phyloP scores from a whole-genome alignment of 495 filamentous ascomycete genomes.

The Aspergillus heteromorphus region DNA sequence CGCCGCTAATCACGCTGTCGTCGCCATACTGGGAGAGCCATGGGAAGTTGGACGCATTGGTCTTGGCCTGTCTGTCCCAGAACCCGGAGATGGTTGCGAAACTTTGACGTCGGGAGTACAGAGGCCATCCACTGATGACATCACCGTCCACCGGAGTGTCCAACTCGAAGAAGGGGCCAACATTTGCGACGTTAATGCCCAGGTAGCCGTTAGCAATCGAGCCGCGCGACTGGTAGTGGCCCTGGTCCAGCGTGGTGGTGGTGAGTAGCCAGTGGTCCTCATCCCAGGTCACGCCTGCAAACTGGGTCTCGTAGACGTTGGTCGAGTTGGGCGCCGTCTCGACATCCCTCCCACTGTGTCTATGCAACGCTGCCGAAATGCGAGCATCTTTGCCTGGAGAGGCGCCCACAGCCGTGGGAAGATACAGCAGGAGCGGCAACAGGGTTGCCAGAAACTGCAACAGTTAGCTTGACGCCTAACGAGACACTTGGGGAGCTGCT shows the following conservation, averaged over 20 bases:
- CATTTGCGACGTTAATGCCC: constrained; percentile 56
- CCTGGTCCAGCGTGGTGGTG: constrained; percentile 51
- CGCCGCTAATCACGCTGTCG: constrained; percentile 67
- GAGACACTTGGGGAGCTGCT: not conserved
- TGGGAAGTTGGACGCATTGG: constrained; percentile 61
- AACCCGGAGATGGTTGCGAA: constrained; percentile 75
- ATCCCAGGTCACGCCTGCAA: constrained; percentile 56
- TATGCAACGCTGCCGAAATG: constrained; percentile 2
- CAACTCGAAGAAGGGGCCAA: constrained; percentile 66
- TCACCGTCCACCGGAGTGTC: constrained; percentile 47
- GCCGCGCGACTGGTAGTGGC: constrained; percentile 58
- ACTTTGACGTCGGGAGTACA: constrained; percentile 60
- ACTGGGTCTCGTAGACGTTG: constrained; percentile 42
- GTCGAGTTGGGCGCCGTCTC: not conserved
- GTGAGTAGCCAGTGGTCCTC: constrained; percentile 56
- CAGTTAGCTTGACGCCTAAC: not conserved
- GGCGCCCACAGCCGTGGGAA: not conserved
- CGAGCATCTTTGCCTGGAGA: constrained; percentile 2
- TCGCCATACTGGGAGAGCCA: constrained; percentile 69
- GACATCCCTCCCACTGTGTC: constrained; percentile 1
- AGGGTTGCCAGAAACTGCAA: not conserved
- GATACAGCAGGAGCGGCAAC: not conserved
- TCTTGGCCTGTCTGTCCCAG: constrained; percentile 58
- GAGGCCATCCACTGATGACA: constrained; percentile 69
- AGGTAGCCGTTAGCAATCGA: constrained; percentile 61